A percentile compares a stretch with the other conserved stretches of the same genome.
Conservation (phyloP, 768 basidiomycete species). For the Daedalea quercina region DNA sequence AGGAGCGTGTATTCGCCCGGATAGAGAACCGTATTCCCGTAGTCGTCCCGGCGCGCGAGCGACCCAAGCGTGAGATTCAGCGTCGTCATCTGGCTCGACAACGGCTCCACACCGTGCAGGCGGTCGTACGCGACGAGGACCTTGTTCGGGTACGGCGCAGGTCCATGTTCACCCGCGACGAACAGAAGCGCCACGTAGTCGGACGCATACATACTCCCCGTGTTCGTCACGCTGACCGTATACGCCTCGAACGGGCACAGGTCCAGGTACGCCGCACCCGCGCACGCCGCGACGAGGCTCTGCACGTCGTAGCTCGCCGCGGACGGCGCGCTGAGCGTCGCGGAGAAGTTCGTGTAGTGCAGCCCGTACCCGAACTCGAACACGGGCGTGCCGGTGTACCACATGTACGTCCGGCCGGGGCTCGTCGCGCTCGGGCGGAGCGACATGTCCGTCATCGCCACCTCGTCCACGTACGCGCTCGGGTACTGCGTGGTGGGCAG, state of each 20-base stretch:
- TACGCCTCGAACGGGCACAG: conserved; percentile 43
- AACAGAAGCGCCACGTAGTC: conserved; percentile 54
- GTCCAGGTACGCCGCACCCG: conserved; percentile 26
- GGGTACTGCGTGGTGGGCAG: conserved; percentile 50
- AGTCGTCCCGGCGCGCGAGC: conserved; percentile 41
- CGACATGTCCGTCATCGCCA: conserved; percentile 54
- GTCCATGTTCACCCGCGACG: conserved; percentile 39
- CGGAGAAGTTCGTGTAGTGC: conserved; percentile 45
- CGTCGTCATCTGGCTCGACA: conserved; percentile 24
- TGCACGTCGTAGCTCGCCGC: conserved; percentile 37
- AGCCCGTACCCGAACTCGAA: conserved; percentile 49
- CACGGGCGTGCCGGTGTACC: conserved; percentile 46
- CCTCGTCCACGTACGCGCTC: conserved; percentile 36
- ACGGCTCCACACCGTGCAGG: conserved; percentile 26
- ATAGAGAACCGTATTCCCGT: conserved; percentile 39
- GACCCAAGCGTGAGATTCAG: conserved; percentile 41
- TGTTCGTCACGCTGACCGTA: conserved; percentile 42
- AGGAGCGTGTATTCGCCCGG: conserved; percentile 37
- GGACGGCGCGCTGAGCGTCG: background rate
- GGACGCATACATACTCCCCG: conserved; percentile 38
- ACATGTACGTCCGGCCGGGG: conserved; percentile 54
- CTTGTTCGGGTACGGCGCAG: conserved; percentile 46
- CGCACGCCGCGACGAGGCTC: conserved; percentile 25
- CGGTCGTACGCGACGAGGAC: conserved; percentile 44
- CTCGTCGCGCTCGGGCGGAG: conserved; percentile 40